These are phyloP conservation scores for Anthoceros angustus DNA, from an alignment of 225 moss, liverwort and hornwort genomes.

Conservation along the genomic window DNA sequence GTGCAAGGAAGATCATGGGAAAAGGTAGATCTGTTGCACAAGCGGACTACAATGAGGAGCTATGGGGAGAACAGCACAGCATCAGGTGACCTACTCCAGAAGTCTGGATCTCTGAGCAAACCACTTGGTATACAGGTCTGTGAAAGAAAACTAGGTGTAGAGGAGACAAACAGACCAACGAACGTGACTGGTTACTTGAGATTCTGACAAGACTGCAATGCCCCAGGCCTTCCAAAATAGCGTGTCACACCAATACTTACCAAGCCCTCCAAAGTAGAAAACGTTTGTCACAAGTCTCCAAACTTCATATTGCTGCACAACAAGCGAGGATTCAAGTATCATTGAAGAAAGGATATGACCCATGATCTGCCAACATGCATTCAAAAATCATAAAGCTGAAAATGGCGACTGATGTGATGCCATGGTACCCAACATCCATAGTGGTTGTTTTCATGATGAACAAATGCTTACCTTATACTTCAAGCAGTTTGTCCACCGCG, in stretches of 20 bases:
- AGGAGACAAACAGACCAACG: too few relatives aligned
- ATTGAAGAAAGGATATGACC: slow-evolving; percentile 58
- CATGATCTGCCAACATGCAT: slow-evolving; percentile 33
- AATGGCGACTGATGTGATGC: slow-evolving; percentile 13
- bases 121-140: too few relatives aligned
- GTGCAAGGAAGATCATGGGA: slow-evolving; percentile 97
- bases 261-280: slow-evolving; percentile 97
- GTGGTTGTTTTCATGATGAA: not conserved
- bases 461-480: slow-evolving; percentile 46
- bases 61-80: not conserved
- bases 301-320: slow-evolving; percentile 69
- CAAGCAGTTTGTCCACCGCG: slow-evolving; percentile 67
- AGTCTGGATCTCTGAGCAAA: not conserved
- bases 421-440: not conserved
- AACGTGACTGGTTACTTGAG: too few relatives aligned
- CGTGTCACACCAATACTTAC: too few relatives aligned
- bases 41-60: not conserved
- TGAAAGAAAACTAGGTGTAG: too few relatives aligned
- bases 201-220: too few relatives aligned
- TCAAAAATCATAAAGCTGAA: not conserved
- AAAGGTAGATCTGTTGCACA: slow-evolving; percentile 56
- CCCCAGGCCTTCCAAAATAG: too few relatives aligned
- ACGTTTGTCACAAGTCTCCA: slow-evolving; percentile 94
- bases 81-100: not conserved
- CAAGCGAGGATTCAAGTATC: slow-evolving; percentile 70